Evolutionary conservation across 495 filamentous ascomycete species (phyloP).

Genomic region (Hyphodiscus hymeniophilus): DNA sequence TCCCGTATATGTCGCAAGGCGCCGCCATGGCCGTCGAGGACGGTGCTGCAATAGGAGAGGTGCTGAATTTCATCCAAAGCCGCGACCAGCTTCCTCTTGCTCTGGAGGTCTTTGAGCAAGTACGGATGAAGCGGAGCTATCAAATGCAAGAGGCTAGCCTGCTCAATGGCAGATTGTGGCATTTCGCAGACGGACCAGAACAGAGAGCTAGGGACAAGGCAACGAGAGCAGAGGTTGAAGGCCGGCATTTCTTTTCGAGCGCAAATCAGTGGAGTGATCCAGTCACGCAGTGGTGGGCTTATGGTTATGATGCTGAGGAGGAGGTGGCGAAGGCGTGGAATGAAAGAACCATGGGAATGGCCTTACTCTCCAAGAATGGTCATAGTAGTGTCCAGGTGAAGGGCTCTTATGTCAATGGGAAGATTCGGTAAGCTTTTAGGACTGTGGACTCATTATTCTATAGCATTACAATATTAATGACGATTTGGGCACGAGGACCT

Average conservation of each 20-base stretch:
- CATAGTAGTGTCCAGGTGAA: no score
- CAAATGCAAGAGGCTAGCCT: slow-evolving; percentile 15
- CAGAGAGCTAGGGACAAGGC: slow-evolving; percentile 23
- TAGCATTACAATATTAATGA: no score
- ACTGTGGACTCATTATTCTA: no score
- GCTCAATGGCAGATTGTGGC: slow-evolving; percentile 16
- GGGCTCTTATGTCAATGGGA: no score
- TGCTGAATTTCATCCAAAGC: slow-evolving; percentile 14
- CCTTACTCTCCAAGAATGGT: no score
- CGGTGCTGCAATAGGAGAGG: slow-evolving; percentile 29
- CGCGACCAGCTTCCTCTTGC: slow-evolving; percentile 9
- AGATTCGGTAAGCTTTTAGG: no score
- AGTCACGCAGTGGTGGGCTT: slow-evolving; percentile 35
- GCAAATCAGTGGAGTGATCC: slow-evolving; percentile 44
- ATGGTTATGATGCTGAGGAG: slow-evolving; percentile 39
- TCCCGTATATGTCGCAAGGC: slow-evolving; percentile 21
- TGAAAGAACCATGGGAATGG: no score
- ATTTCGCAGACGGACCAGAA: slow-evolving; percentile 22
- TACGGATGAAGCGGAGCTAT: slow-evolving; percentile 14
- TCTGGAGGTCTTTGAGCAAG: slow-evolving; percentile 16
- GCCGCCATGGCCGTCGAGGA: slow-evolving; percentile 25
- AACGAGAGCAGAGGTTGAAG: slow-evolving; percentile 31
- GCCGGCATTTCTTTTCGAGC: slow-evolving; percentile 25
- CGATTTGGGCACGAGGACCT: no score
- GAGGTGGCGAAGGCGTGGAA: slow-evolving; percentile 22